Evolutionary conservation across 129 eudicot genomes (phyloP), one percentile per base, ranked within the genome.

Genomic region (Cynara cardunculus): DNA sequence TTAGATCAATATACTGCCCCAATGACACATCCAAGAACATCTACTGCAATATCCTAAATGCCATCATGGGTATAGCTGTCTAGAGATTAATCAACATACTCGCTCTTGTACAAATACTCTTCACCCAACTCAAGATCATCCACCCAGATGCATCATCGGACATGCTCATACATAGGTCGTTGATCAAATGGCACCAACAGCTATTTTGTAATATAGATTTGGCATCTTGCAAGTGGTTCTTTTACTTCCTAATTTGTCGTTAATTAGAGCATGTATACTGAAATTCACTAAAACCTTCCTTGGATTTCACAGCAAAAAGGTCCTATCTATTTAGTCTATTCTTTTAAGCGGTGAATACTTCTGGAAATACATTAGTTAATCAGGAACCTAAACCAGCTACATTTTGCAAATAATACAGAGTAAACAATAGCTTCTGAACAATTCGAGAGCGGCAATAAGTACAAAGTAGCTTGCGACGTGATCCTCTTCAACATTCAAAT

Each of bases 341-440:
- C 27, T 68, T 69, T 18, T 77, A 24, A 66, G 3, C 37, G 13
- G 64, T 34, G 73, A 59, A 59, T 53, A 59, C 78, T 34, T 7
- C 14, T 7, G 25, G 25, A 30, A 70, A 70, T 12, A 16, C 24
- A 30, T 30, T 30, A 30, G 80, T 70, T 21, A 61, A 76, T 82
- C 76, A 53, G 64, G 32, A 75, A 74, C 76, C 80, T 67, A 75
- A n/a, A 68, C 75, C 25, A 34, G 71, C 81, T 75, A 53, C 76
- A 82, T 69, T 82, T 67, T 27, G 25, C 24, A 81, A 24, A 30
- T 22, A 49, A 67, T 14, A 24, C 24, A 49, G 37, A 21, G 46
- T 18, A 25, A 21, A 37, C 49, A 66, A 80, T 19, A 72, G 2
- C 73, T 19, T 72, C 62, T 34, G 44, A 65, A 4, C 59, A 71